phyloP scores from a whole-genome alignment of 1,139 yeast genomes.

The Nematodospora anomalae region DNA sequence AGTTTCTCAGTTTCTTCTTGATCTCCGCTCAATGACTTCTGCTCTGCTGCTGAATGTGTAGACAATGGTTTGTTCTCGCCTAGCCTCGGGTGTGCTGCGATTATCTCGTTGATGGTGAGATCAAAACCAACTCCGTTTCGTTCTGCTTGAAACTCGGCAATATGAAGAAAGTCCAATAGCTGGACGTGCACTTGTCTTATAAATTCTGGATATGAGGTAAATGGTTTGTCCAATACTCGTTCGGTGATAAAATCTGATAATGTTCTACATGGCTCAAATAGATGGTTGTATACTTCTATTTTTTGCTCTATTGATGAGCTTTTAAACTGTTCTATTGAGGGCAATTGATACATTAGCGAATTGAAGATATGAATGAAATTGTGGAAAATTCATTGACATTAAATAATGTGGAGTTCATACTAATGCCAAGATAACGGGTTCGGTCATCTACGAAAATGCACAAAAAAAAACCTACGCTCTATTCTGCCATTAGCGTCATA shows the following conservation, averaged over 20 bases:
- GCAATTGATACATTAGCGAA: slow-evolving; percentile 17
- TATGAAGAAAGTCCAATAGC: slow-evolving; percentile 34
- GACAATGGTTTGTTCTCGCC: slow-evolving; percentile 61
- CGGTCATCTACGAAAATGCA: too few relatives aligned
- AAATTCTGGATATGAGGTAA: slow-evolving; percentile 42
- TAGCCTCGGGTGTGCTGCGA: slow-evolving; percentile 89
- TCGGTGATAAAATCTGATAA: slow-evolving; percentile 46
- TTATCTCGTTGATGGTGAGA: slow-evolving; percentile 46
- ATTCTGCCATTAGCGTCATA: too few relatives aligned
- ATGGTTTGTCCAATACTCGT: slow-evolving; percentile 21
- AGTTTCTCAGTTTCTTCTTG: slow-evolving; percentile 51
- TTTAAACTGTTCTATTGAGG: slow-evolving; percentile 22
- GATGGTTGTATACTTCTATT: slow-evolving; percentile 45
- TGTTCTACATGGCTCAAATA: slow-evolving; percentile 69
- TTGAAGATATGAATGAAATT: neutral
- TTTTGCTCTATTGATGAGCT: slow-evolving; percentile 21
- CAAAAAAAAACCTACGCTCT: too few relatives aligned
- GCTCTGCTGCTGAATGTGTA: slow-evolving; percentile 69
- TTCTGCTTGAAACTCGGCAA: slow-evolving; percentile 22
- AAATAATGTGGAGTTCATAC: too few relatives aligned
- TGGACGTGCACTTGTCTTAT: slow-evolving; percentile 49
- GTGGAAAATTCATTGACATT: neutral
- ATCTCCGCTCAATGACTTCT: slow-evolving; percentile 53
- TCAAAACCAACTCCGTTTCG: slow-evolving; percentile 21
- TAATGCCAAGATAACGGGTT: too few relatives aligned